A percentile compares a stretch with the other conserved stretches of the same genome.
phyloP scores from a whole-genome alignment of 139 green algal species.

The Microglena sp. region DNA sequence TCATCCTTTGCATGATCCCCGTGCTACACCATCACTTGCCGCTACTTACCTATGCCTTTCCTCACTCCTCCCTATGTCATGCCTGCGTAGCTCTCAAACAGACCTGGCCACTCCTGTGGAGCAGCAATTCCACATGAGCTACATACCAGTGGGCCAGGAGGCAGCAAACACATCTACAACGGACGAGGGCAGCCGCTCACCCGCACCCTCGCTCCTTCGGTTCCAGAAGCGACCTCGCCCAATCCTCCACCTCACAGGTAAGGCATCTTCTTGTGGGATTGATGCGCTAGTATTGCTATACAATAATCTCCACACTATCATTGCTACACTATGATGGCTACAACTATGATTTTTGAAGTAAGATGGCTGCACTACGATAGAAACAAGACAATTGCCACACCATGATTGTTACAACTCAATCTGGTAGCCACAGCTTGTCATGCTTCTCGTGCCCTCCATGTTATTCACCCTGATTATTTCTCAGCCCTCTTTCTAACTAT shows the following conservation, averaged over 20 bases:
- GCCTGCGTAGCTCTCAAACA: too few species aligned
- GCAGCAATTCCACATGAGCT: constrained; percentile 42
- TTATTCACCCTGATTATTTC: too few species aligned
- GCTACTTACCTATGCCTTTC: too few species aligned
- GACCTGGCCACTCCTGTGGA: constrained; percentile 44
- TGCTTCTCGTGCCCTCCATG: too few species aligned
- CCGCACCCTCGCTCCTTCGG: constrained; percentile 15
- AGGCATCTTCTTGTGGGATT: background rate
- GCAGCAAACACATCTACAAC: constrained; percentile 7
- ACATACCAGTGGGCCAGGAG: constrained; percentile 32
- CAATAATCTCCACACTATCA: background rate
- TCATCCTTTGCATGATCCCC: too few species aligned
- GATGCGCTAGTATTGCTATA: background rate
- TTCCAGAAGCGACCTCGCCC: constrained; percentile 22
- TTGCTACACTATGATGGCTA: background rate
- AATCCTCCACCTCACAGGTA: constrained; percentile 4
- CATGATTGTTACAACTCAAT: too few species aligned
- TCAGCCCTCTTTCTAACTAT: too few species aligned
- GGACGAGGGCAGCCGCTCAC: constrained; percentile 20
- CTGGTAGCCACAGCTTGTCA: too few species aligned
- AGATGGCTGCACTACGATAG: too few species aligned
- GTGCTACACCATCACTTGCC: too few species aligned
- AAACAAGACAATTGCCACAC: too few species aligned
- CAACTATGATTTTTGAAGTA: background rate
- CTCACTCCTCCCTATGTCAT: too few species aligned